Percentiles rank a stretch among this genome's conserved stretches.
Evolutionary conservation across 306 rosid species (phyloP).

Genomic region (Pueraria montana): DNA sequence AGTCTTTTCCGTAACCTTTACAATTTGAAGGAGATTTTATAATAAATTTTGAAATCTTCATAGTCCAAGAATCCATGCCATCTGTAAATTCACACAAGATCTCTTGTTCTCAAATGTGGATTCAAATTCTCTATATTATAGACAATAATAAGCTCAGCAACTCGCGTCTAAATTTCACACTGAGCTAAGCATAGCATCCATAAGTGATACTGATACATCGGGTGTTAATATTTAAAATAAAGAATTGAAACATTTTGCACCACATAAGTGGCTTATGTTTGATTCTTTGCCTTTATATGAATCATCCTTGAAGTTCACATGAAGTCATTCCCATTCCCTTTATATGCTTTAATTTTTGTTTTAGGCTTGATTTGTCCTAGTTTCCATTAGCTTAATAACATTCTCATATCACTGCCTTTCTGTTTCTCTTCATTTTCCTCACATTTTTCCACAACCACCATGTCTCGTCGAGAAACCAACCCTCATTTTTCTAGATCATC

Average conservation of each 20-base stretch:
- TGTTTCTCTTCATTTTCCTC: conserved; percentile 42
- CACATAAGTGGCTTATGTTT: conserved; percentile 56
- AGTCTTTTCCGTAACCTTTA: conserved; percentile 1
- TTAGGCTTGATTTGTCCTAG: conserved; percentile 35
- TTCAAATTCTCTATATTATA: conserved; percentile 20
- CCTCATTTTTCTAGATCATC: conserved; percentile 70
- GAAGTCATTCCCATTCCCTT: conserved; percentile 77
- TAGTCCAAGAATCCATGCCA: conserved; percentile 31
- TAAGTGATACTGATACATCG: neutral
- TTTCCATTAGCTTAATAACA: conserved; percentile 53
- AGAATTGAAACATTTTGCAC: conserved; percentile 56
- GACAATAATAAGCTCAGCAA: neutral
- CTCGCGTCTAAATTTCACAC: neutral
- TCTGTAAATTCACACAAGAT: neutral
- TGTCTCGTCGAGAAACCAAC: conserved; percentile 73
- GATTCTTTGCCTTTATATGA: conserved; percentile 83
- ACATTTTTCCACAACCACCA: conserved; percentile 43
- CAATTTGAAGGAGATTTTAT: conserved; percentile 10
- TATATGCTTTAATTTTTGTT: conserved; percentile 35
- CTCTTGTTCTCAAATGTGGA: conserved; percentile 6
- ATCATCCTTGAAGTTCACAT: conserved; percentile 81
- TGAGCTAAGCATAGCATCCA: conserved; percentile 2
- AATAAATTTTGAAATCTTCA: conserved; percentile 18
- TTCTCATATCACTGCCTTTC: conserved; percentile 28
- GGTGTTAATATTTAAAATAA: conserved; percentile 5